These are phyloP conservation scores for Phoma sp. DNA, from an alignment of 2,329 filamentous ascomycete species.

Conservation along the genomic window DNA sequence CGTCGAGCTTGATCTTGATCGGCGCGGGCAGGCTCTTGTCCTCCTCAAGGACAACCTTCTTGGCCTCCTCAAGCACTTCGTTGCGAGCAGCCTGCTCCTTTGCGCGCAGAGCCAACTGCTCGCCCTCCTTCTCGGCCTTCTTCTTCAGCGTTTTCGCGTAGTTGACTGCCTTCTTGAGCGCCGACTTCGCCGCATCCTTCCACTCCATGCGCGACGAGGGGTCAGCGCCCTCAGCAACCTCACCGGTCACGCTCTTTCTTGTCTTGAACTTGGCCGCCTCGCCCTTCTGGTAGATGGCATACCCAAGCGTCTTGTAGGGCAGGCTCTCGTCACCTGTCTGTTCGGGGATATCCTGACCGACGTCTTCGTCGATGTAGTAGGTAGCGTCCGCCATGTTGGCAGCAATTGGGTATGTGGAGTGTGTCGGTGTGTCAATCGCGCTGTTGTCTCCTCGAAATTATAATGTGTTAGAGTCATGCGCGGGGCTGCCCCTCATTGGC, in stretches of 20 bases:
- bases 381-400: constrained; percentile 50
- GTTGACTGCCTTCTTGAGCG: constrained; percentile 82
- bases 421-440: constrained; percentile 25
- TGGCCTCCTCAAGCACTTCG: constrained; percentile 79
- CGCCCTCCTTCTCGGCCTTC: constrained; percentile 81
- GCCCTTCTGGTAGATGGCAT: constrained; percentile 76
- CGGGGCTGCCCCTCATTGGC: constrained; percentile 24
- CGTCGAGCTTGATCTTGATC: constrained; percentile 76
- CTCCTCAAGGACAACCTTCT: constrained; percentile 76
- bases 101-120: constrained; percentile 73
- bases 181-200: constrained; percentile 84
- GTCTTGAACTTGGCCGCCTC: constrained; percentile 70
- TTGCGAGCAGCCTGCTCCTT: constrained; percentile 75
- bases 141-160: constrained; percentile 79
- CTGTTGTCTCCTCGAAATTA: constrained; percentile 37
- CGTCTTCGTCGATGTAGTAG: constrained; percentile 82
- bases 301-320: constrained; percentile 82
- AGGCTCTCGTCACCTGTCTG: constrained; percentile 73
- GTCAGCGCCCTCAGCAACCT: constrained; percentile 59
- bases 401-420: constrained; percentile 33
- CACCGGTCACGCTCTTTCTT: constrained; percentile 61
- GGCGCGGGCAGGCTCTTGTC: constrained; percentile 76
- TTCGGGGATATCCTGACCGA: constrained; percentile 72
- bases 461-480: constrained; percentile 34
- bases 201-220: constrained; percentile 70